Percentiles rank a stretch among this genome's conserved stretches.
These are phyloP conservation scores for Collybia mongolica DNA, from an alignment of 768 basidiomycete species.

Conservation along the genomic window DNA sequence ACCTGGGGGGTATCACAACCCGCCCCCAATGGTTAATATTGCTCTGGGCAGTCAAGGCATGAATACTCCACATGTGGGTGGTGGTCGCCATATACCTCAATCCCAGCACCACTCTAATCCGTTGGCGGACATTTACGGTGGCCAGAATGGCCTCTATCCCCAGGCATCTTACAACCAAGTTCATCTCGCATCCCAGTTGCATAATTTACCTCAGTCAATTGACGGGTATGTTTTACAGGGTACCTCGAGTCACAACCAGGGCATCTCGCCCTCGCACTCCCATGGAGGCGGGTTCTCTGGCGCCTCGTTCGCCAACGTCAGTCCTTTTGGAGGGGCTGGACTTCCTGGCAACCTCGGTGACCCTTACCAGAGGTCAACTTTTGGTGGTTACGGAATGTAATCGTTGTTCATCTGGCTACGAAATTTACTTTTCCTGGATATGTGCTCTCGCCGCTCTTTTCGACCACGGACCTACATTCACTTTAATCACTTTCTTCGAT, in stretches of 20 bases:
- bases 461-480: conserved; percentile 34
- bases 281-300: conserved; percentile 59
- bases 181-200: conserved; percentile 55
- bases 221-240: conserved; percentile 82
- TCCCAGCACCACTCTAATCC: conserved; percentile 50
- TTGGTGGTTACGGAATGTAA: conserved; percentile 78
- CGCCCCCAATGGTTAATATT: conserved; percentile 60
- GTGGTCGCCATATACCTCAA: conserved; percentile 58
- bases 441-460: conserved; percentile 22
- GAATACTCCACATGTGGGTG: conserved; percentile 32
- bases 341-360: conserved; percentile 58
- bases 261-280: conserved; percentile 55
- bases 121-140: conserved; percentile 64
- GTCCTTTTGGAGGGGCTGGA: conserved; percentile 54
- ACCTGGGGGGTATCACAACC: conserved; percentile 59
- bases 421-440: conserved; percentile 15
- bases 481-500: conserved; percentile 31
- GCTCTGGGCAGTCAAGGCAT: conserved; percentile 58
- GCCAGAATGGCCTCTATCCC: conserved; percentile 61
- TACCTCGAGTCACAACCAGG: conserved; percentile 64
- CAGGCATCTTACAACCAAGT: conserved; percentile 59
- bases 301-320: conserved; percentile 46
- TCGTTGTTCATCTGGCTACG: conserved; percentile 19
- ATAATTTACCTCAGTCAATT: conserved; percentile 65
- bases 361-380: conserved; percentile 73